Evolutionary conservation across 1,284 basidiomycete genomes (phyloP).

Genomic region (Singerocomus inundabilis): DNA sequence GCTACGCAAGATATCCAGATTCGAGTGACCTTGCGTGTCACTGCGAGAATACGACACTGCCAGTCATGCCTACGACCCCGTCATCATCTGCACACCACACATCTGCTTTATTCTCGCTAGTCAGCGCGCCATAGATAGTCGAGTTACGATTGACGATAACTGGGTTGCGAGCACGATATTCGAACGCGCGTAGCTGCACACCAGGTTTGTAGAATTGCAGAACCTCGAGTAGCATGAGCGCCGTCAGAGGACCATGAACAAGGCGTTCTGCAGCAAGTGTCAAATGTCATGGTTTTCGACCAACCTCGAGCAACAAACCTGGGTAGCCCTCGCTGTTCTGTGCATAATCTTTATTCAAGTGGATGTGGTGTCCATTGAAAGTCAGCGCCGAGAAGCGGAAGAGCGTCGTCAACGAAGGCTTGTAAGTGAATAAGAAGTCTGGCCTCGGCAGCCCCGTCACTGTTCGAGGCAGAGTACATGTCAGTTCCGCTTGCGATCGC

Average conservation of each 20-base stretch:
- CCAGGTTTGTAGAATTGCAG: slow-evolving; percentile 48
- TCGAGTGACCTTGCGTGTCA: slow-evolving; percentile 1
- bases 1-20: neutral
- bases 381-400: slow-evolving; percentile 85
- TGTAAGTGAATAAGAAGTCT: slow-evolving; percentile 64
- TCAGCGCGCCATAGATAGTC: slow-evolving; percentile 53
- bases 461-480: slow-evolving; percentile 20
- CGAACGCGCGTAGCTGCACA: slow-evolving; percentile 50
- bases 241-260: slow-evolving; percentile 80
- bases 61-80: slow-evolving; percentile 74
- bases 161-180: slow-evolving; percentile 76
- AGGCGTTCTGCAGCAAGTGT: slow-evolving; percentile 54
- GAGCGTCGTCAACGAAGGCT: slow-evolving; percentile 66
- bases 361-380: slow-evolving; percentile 75
- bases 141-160: slow-evolving; percentile 62
- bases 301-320: slow-evolving; percentile 41
- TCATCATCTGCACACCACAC: slow-evolving; percentile 59
- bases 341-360: slow-evolving; percentile 71
- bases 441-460: slow-evolving; percentile 51
- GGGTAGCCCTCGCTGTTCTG: slow-evolving; percentile 69
- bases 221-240: slow-evolving; percentile 72
- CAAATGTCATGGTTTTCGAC: neutral
- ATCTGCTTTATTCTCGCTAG: slow-evolving; percentile 37
- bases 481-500: neutral
- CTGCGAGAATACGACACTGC: slow-evolving; percentile 35